Conservation (phyloP, 257 asterid genomes). For the Fraxinus anomala region DNA sequence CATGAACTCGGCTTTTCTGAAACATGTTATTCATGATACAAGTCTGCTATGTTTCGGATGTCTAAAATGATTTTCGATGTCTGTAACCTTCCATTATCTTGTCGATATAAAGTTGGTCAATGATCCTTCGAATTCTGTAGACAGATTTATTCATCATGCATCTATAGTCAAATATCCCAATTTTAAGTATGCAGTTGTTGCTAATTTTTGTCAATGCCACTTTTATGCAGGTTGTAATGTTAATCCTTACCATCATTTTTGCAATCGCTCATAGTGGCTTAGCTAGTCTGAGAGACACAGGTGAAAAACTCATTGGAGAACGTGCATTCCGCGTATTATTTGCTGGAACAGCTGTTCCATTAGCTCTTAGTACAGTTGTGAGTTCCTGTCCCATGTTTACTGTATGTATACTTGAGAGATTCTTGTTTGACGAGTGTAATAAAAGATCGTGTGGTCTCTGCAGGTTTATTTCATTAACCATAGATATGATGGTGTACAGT, state of each 20-base stretch:
- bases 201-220: conserved; percentile 7
- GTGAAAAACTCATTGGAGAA: conserved; percentile 95
- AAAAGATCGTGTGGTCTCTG: conserved; percentile 18
- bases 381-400: conserved; percentile 43
- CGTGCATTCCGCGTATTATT: conserved; percentile 94
- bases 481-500: conserved; percentile 93
- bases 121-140: background rate
- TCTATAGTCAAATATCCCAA: background rate
- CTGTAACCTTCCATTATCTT: background rate
- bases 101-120: background rate
- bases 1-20: background rate
- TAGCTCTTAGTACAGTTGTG: conserved; percentile 90
- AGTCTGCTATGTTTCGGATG: background rate
- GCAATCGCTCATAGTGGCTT: conserved; percentile 94
- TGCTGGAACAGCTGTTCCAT: conserved; percentile 90
- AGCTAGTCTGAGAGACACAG: conserved; percentile 93
- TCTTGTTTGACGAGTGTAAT: conserved; percentile 16
- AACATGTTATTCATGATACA: background rate
- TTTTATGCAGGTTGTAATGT: conserved; percentile 73
- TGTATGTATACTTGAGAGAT: background rate
- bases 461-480: conserved; percentile 96
- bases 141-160: background rate
- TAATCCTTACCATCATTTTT: conserved; percentile 69
- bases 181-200: conserved; percentile 14
- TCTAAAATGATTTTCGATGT: background rate